Evolutionary conservation across 441 rosid species (phyloP), one percentile per base, ranked within the genome.

Genomic region (Viola pubescens): DNA sequence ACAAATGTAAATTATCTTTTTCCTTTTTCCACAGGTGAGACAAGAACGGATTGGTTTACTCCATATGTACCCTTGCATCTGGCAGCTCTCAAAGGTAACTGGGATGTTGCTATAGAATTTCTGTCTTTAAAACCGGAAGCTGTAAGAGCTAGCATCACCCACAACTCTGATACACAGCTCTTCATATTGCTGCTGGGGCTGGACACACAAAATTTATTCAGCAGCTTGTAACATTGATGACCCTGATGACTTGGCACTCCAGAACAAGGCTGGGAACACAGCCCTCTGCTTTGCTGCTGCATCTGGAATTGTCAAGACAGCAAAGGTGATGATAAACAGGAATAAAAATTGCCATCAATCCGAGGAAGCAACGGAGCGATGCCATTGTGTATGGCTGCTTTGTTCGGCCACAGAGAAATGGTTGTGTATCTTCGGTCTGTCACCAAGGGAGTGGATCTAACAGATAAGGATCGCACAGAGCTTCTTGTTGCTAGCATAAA

Each of bases 101-200:
- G 79, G 79, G 42, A 51, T 48, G 50, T 44, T 1, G 79, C 82
- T 13, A 66, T 64, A 19, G 48, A 19, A 1, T 70, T 61, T 48
- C 55, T 78, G n/a, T 12, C 19, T 38, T 61, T 43, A 46, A 52
- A 78, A 47, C 74, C 73, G 6, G 57, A 66, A 6, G 79, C 79
- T 2, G 59, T 62, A 7, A 64, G 63, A 48, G 75, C 61, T 58
- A 64, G 65, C 41, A 68, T 79, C 46, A 71, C 75, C 2, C 61
- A 60, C 47, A 65, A 58, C 7, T 49, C 38, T 26, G 81, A 79
- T 39, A n/a, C 43, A 76, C 81, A 4, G 70, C 59, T 49, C 83
- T 79, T 39, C 81, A 79, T 64, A 63, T 79, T 56, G 81, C 83
- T 13, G 75, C 76, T 0, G 77, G 70, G 14, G 81, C 83, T 3